phyloP scores from a whole-genome alignment of 306 rosid species.

The Quercus berberidifolia region DNA sequence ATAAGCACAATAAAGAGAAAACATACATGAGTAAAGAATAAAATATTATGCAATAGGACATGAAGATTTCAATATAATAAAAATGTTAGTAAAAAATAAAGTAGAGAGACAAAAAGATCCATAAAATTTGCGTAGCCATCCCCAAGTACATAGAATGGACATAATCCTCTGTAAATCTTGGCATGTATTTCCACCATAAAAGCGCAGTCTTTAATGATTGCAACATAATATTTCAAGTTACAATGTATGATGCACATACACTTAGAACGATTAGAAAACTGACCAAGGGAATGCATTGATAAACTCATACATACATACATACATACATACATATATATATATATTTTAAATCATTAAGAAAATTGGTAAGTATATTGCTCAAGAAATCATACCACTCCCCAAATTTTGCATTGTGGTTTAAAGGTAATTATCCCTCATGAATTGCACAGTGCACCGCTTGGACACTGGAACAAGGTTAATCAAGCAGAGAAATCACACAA shows the following conservation, averaged over 20 bases:
- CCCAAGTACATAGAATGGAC: not conserved
- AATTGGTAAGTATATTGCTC: conserved; percentile 13
- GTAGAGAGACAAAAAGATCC: not conserved
- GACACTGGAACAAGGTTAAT: conserved; percentile 1
- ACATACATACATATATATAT: too few species aligned
- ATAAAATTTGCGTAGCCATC: not conserved
- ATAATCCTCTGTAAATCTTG: not conserved
- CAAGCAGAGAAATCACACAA: conserved; percentile 9
- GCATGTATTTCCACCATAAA: not conserved
- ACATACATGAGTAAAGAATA: not conserved
- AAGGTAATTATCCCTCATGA: not conserved
- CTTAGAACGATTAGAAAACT: conserved; percentile 5
- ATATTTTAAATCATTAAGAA: conserved; percentile 11
- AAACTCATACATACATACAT: too few species aligned
- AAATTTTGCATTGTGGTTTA: conserved; percentile 11
- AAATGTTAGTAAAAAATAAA: not conserved
- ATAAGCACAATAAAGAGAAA: not conserved
- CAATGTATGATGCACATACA: conserved; percentile 1
- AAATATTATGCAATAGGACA: not conserved
- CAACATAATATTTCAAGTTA: conserved; percentile 8
- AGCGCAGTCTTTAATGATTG: not conserved
- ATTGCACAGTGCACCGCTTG: not conserved
- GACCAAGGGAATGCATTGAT: not conserved
- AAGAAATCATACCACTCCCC: conserved; percentile 22
- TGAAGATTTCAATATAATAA: not conserved